A percentile compares a stretch with the other conserved stretches of the same genome.
Conservation (phyloP, 768 basidiomycete genomes). For the Astraeus odoratus region DNA sequence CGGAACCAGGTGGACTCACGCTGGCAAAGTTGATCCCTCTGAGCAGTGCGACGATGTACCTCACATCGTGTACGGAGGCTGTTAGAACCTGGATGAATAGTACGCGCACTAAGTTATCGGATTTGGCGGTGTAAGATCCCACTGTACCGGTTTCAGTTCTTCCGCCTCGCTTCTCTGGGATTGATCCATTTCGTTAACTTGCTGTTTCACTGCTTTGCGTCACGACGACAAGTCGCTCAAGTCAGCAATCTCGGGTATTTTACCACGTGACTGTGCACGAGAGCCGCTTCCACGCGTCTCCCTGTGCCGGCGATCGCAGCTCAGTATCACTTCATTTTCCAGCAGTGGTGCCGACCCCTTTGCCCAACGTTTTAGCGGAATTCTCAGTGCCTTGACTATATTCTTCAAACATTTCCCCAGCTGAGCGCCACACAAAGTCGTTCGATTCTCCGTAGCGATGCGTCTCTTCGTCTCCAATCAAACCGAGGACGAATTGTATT, state of each 20-base stretch:
- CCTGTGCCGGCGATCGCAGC: neutral
- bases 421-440: too few relatives aligned
- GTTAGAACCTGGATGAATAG: conserved; percentile 44
- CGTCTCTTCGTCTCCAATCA: conserved; percentile 32
- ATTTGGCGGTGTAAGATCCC: neutral
- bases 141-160: conserved; percentile 19
- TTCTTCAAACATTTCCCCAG: too few relatives aligned
- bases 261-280: conserved; percentile 10
- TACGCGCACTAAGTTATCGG: neutral
- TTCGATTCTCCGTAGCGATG: too few relatives aligned
- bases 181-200: conserved; percentile 15
- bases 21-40: conserved; percentile 77
- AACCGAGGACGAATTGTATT: conserved; percentile 22
- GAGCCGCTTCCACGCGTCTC: neutral
- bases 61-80: conserved; percentile 73
- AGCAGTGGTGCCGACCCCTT: too few relatives aligned
- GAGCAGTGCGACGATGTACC: conserved; percentile 71
- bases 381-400: too few relatives aligned
- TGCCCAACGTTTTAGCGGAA: too few relatives aligned
- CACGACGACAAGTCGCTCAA: neutral
- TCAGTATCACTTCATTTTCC: neutral
- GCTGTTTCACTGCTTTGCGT: too few relatives aligned
- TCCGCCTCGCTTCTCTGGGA: conserved; percentile 15
- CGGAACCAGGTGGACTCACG: conserved; percentile 38
- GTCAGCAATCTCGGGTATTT: conserved; percentile 1